phyloP scores from a whole-genome alignment of 2,329 filamentous ascomycete genomes.

The Talaromyces sp. region DNA sequence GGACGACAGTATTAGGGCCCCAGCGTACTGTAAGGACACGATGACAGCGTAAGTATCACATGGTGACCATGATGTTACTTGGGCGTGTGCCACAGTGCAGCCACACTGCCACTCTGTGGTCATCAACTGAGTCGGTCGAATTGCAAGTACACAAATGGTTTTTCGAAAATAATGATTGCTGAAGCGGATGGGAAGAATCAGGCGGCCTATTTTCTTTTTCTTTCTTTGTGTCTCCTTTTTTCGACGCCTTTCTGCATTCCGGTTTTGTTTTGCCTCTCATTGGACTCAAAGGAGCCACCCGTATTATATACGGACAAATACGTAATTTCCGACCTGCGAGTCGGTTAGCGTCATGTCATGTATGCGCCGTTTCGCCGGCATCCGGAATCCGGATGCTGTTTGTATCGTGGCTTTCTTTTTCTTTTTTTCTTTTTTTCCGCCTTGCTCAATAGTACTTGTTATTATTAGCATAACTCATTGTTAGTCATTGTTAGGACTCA shows the following conservation, averaged over 20 bases:
- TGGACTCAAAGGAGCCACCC: neutral
- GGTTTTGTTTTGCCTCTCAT: neutral
- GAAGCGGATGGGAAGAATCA: neutral
- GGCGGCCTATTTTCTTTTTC: neutral
- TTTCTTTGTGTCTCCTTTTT: neutral
- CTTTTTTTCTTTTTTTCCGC: neutral
- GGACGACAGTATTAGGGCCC: neutral
- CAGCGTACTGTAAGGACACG: neutral
- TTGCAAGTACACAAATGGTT: neutral
- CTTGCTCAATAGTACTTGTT: neutral
- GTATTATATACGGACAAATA: neutral
- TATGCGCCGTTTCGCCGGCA: neutral
- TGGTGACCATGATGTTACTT: neutral
- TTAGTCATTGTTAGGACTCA: neutral
- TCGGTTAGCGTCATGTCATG: neutral
- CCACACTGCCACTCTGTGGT: neutral
- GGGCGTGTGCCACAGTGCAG: neutral
- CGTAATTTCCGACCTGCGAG: neutral
- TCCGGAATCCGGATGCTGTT: neutral
- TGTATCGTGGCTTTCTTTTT: neutral
- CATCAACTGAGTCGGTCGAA: neutral
- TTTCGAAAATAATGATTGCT: neutral
- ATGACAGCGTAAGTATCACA: too few relatives aligned
- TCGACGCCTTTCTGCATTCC: neutral
- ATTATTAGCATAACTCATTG: neutral